These are phyloP conservation scores for Neofusicoccum sp. DNA, from an alignment of 2,329 filamentous ascomycete genomes.

Conservation along the genomic window DNA sequence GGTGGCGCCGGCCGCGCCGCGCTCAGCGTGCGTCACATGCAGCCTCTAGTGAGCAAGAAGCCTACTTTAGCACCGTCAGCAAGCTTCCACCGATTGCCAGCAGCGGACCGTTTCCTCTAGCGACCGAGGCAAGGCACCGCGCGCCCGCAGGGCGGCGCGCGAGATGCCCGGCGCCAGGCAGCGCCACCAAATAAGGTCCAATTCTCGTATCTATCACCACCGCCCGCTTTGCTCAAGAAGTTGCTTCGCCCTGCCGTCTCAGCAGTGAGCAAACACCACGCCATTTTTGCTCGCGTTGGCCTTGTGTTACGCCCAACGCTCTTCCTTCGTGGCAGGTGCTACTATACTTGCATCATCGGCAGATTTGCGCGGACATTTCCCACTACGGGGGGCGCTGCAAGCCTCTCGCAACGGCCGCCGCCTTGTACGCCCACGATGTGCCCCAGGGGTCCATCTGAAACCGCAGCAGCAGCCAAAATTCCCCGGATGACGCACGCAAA, in stretches of 20 bases:
- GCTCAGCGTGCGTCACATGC: conserved; percentile 9
- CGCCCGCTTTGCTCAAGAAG: background rate
- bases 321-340: background rate
- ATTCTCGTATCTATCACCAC: conserved; percentile 6
- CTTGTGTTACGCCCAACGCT: conserved; percentile 1
- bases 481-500: conserved; percentile 13
- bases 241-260: background rate
- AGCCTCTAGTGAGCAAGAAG: background rate
- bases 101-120: conserved; percentile 16
- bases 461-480: conserved; percentile 7
- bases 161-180: too few species aligned
- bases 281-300: background rate
- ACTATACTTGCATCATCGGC: conserved; percentile 3
- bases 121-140: conserved; percentile 11
- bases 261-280: background rate
- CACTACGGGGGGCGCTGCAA: background rate
- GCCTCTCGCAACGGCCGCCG: conserved; percentile 9
- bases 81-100: conserved; percentile 5
- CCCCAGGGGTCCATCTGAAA: conserved; percentile 9
- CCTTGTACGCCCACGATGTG: background rate
- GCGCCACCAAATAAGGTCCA: conserved; percentile 15
- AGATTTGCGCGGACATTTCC: background rate
- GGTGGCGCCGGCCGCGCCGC: background rate
- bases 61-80: conserved; percentile 6
- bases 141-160: too few species aligned